Conservation (phyloP, 495 filamentous ascomycete genomes). For the Aspergillus olivimuriae region DNA sequence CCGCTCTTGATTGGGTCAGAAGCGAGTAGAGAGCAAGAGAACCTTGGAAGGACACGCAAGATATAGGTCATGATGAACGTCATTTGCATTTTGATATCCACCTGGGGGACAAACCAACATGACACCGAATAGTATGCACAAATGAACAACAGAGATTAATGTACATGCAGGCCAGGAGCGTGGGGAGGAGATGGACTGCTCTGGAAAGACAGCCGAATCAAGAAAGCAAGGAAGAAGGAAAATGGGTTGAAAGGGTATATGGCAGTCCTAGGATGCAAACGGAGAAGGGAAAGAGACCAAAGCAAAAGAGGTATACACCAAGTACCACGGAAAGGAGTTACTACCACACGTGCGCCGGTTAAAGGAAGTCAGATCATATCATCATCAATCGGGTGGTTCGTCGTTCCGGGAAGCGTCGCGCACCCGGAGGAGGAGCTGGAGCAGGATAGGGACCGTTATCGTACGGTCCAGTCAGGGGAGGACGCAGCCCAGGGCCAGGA, state of each 20-base stretch:
- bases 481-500: slow-evolving; percentile 7
- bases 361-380: slow-evolving; percentile 48
- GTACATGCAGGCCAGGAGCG: neutral
- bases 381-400: slow-evolving; percentile 83
- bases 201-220: neutral
- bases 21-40: no score
- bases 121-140: slow-evolving; percentile 3
- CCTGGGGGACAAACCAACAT: no score
- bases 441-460: slow-evolving; percentile 20
- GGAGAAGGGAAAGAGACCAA: neutral
- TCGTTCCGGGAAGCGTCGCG: slow-evolving; percentile 61
- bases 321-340: neutral
- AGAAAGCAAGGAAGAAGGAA: neutral
- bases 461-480: slow-evolving; percentile 12
- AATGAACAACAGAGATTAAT: slow-evolving; percentile 1
- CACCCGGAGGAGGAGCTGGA: slow-evolving; percentile 22
- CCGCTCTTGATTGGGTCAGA: no score
- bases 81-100: no score
- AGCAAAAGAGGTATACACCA: neutral
- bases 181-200: neutral
- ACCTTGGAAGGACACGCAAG: no score
- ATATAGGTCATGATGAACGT: no score
- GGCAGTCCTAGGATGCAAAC: slow-evolving; percentile 3
- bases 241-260: slow-evolving; percentile 9
- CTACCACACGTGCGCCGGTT: slow-evolving; percentile 1